Evolutionary conservation across 768 basidiomycete species (phyloP).

Genomic region (Pisolithus marmoratus): DNA sequence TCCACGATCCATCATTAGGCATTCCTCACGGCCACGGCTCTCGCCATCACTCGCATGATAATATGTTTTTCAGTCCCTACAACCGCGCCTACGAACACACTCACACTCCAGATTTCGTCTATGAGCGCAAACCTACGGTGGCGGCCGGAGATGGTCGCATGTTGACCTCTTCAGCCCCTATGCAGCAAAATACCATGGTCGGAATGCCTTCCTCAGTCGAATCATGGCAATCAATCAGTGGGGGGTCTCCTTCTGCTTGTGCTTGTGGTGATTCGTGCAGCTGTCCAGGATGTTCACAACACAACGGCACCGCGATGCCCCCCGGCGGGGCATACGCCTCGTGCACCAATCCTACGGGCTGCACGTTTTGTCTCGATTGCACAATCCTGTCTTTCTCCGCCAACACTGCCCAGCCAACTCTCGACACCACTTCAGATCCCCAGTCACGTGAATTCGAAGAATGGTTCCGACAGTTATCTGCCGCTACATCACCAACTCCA

Average conservation of each 20-base stretch:
- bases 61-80: conserved; percentile 58
- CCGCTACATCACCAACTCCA: conserved; percentile 7
- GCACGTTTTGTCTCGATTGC: conserved; percentile 56
- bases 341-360: conserved; percentile 34
- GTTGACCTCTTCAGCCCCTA: conserved; percentile 17
- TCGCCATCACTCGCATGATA: conserved; percentile 48
- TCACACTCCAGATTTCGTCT: conserved; percentile 31
- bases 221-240: conserved; percentile 17
- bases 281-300: conserved; percentile 61
- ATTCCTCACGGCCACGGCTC: conserved; percentile 34
- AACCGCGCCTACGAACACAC: conserved; percentile 55
- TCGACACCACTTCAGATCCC: conserved; percentile 37
- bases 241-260: conserved; percentile 45
- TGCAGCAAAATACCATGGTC: conserved; percentile 23
- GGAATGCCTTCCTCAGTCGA: conserved; percentile 21
- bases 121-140: conserved; percentile 16
- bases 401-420: conserved; percentile 36
- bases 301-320: conserved; percentile 37
- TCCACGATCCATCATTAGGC: conserved; percentile 45
- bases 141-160: conserved; percentile 14
- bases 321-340: conserved; percentile 32
- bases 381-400: conserved; percentile 48
- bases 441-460: conserved; percentile 51
- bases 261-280: conserved; percentile 58
- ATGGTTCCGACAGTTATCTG: conserved; percentile 51